phyloP scores from a whole-genome alignment of 495 filamentous ascomycete genomes.

The Podospora pseudocomata region DNA sequence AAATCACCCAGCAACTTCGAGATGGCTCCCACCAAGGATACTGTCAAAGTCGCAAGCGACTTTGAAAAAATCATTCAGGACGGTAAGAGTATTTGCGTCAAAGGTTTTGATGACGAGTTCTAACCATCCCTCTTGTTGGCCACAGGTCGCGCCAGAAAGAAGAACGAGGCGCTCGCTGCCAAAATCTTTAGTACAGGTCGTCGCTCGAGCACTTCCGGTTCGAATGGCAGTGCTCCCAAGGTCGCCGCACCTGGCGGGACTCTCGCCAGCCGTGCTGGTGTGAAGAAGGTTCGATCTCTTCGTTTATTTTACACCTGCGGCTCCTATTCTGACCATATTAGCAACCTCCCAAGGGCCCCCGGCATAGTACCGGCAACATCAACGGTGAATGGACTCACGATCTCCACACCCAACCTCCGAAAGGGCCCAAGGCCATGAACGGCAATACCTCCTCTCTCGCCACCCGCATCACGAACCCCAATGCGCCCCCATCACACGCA shows the following conservation, averaged over 20 bases:
- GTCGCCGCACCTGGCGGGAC: slow-evolving; percentile 45
- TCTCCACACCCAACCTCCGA: slow-evolving; percentile 39
- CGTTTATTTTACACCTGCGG: not conserved
- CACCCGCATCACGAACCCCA: slow-evolving; percentile 41
- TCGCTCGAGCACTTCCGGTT: slow-evolving; percentile 52
- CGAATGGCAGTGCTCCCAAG: slow-evolving; percentile 24
- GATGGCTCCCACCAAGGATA: slow-evolving; percentile 31
- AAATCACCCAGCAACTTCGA: slow-evolving; percentile 1
- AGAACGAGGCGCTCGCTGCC: slow-evolving; percentile 67
- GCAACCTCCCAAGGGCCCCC: slow-evolving; percentile 19
- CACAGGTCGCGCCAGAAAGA: slow-evolving; percentile 63
- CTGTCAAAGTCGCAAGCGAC: slow-evolving; percentile 47
- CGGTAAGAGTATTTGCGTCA: slow-evolving; percentile 39
- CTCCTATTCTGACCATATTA: not conserved
- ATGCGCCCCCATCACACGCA: slow-evolving; percentile 15
- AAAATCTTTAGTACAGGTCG: slow-evolving; percentile 65
- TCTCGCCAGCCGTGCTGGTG: slow-evolving; percentile 72
- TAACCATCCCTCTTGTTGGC: slow-evolving; percentile 20
- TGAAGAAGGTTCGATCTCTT: slow-evolving; percentile 58
- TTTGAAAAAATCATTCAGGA: slow-evolving; percentile 65
- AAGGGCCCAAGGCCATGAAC: slow-evolving; percentile 31
- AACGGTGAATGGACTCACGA: slow-evolving; percentile 59
- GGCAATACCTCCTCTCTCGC: slow-evolving; percentile 35
- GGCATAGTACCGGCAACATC: slow-evolving; percentile 42
- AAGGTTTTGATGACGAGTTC: slow-evolving; percentile 12